Base-by-base conservation (phyloP, 2,329 filamentous ascomycete genomes). In the Nigrograna mackinnonii region DNA sequence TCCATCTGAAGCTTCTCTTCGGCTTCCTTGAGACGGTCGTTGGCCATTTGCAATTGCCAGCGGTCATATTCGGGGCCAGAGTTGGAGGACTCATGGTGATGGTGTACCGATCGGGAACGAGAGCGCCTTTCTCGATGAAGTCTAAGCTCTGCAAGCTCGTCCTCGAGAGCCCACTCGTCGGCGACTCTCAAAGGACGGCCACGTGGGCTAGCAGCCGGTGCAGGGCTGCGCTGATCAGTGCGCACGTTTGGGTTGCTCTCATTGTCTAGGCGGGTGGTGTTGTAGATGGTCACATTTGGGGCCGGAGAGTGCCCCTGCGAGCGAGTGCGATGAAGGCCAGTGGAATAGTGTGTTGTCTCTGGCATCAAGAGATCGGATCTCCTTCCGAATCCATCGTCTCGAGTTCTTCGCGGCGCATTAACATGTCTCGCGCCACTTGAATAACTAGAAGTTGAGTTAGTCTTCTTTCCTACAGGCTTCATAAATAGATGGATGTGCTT, bases 201-300 rank as follows among this genome's bases (percentile, higher is more conserved):
- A 19, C 64, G 63, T 20, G 61, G 45, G 33, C 43, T 46, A 13
- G 50, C 41, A 5, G 38, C 30, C 13, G 55, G 47, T 14, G 50
- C 46, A 22, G 52, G 55, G 35, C 51, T 58, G 37, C 47, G 53
- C 41, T 66, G 61, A 16, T 68, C 58, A 32, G 60, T 60, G 45
- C 57, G 62, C 12, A 70, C 58, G 37, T 59, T 58, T 6, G 58
- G 62, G 39, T 43, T 66, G 31, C 54, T 65, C 32, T 66, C 64
- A 39, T 63, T 64, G 47, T 69, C 60, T 47, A 68, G 65, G 39
- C 62, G 62, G 40, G 69, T 67, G 41, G 69, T 70, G 55, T 75
- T 75, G 62, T 72, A 70, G 47, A 75, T 73, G 52, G 72, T 73
- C 48, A 76, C 68, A 35, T 71, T 68, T 14, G 73, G 73, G n/a